phyloP scores from a whole-genome alignment of 2,329 filamentous ascomycete species.

The Trichoderma citrinoviride region DNA sequence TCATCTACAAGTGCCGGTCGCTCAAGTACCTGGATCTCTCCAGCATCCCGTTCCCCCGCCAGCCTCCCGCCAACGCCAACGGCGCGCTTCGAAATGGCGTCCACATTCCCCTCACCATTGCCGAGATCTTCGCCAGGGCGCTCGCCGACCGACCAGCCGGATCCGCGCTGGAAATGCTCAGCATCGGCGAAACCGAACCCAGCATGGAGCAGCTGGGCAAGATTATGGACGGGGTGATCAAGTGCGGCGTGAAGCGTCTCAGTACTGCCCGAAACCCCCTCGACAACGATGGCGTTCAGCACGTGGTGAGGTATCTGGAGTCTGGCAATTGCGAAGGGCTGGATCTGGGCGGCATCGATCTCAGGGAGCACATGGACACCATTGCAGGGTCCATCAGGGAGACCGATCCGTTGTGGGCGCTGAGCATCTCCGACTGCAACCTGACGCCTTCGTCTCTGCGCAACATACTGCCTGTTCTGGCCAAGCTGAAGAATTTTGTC shows the following conservation, averaged over 20 bases:
- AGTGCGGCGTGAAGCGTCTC: slow-evolving; percentile 73
- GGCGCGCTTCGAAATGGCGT: slow-evolving; percentile 35
- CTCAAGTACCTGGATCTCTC: slow-evolving; percentile 85
- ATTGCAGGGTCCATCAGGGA: slow-evolving; percentile 53
- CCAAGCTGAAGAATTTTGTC: slow-evolving; percentile 68
- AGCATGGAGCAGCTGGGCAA: slow-evolving; percentile 67
- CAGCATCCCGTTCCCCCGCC: slow-evolving; percentile 70
- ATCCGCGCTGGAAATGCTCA: slow-evolving; percentile 73
- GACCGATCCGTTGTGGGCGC: slow-evolving; percentile 65
- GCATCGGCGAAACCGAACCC: slow-evolving; percentile 76
- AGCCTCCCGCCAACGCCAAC: slow-evolving; percentile 33
- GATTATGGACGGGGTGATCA: slow-evolving; percentile 78
- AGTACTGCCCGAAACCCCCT: slow-evolving; percentile 82
- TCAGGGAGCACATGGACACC: slow-evolving; percentile 53
- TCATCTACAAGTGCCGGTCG: slow-evolving; percentile 84
- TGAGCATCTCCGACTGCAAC: slow-evolving; percentile 84
- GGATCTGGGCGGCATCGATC: slow-evolving; percentile 82
- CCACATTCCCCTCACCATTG: slow-evolving; percentile 36
- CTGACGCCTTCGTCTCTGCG: slow-evolving; percentile 70
- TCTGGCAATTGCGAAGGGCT: slow-evolving; percentile 80
- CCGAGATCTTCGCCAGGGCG: slow-evolving; percentile 70
- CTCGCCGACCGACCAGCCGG: slow-evolving; percentile 75
- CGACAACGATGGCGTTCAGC: slow-evolving; percentile 67
- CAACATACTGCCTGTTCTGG: slow-evolving; percentile 70
- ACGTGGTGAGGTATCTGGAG: slow-evolving; percentile 73